Percentiles rank a stretch among this genome's conserved stretches.
Conservation (phyloP, 768 basidiomycete genomes). For the Lactifluus piperatus region DNA sequence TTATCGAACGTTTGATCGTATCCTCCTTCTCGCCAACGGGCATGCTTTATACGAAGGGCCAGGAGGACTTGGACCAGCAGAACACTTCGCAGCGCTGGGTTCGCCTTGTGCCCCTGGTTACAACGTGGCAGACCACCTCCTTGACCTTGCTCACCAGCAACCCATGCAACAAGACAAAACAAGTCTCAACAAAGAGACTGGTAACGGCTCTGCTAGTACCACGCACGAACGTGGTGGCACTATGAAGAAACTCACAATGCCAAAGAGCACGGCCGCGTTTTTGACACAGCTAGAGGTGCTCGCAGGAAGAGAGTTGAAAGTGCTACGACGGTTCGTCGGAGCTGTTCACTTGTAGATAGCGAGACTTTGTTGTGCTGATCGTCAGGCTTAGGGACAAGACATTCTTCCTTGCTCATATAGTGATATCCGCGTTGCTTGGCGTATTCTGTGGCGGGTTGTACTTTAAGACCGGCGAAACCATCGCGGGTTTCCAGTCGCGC, state of each 20-base stretch:
- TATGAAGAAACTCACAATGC: constrained; percentile 4
- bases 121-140: constrained; percentile 87
- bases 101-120: constrained; percentile 65
- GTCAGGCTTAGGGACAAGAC: constrained; percentile 59
- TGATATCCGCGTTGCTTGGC: constrained; percentile 62
- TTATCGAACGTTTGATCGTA: constrained; percentile 48
- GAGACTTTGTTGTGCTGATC: background rate
- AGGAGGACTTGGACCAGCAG: constrained; percentile 60
- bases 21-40: constrained; percentile 51
- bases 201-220: background rate
- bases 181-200: background rate
- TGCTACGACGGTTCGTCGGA: constrained; percentile 51
- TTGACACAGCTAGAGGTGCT: constrained; percentile 84
- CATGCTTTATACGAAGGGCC: constrained; percentile 36
- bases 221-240: constrained; percentile 10
- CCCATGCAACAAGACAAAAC: constrained; percentile 40
- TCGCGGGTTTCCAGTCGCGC: constrained; percentile 89
- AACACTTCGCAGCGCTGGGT: constrained; percentile 44
- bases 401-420: constrained; percentile 71
- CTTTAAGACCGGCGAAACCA: constrained; percentile 67
- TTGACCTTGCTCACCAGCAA: constrained; percentile 76
- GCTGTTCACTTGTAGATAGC: background rate
- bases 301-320: constrained; percentile 79
- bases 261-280: constrained; percentile 63
- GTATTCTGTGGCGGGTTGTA: constrained; percentile 89